Percentiles rank a stretch among this genome's conserved stretches.
phyloP scores from a whole-genome alignment of 306 rosid genomes.

The Boehmeria nivea region DNA sequence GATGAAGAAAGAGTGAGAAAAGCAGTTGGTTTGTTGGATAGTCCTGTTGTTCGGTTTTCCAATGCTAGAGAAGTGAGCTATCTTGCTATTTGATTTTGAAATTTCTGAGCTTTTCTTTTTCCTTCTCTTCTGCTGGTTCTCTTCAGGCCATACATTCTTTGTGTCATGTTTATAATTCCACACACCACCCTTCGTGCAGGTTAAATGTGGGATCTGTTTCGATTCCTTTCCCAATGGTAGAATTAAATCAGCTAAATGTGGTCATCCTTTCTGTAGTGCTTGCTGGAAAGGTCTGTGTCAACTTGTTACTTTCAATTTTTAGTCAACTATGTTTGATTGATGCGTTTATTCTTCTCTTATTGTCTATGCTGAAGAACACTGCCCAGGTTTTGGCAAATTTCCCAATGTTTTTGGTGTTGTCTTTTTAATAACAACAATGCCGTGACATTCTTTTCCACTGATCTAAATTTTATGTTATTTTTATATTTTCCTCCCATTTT shows the following conservation, averaged over 20 bases:
- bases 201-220: constrained; percentile 56
- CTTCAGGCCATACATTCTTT: not conserved
- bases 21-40: constrained; percentile 50
- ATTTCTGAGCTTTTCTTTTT: not conserved
- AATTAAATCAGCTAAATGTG: constrained; percentile 42
- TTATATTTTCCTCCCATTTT: too few relatives aligned
- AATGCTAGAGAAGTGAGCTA: constrained; percentile 38
- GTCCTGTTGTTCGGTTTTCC: constrained; percentile 31
- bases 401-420: not conserved
- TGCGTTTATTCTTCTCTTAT: too few relatives aligned
- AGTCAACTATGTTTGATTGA: not conserved
- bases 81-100: not conserved
- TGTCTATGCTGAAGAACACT: too few relatives aligned
- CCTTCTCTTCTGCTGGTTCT: not conserved
- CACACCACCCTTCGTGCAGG: constrained; percentile 11
- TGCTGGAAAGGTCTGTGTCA: constrained; percentile 53
- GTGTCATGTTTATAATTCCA: not conserved
- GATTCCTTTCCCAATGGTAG: constrained; percentile 31
- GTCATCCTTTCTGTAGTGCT: constrained; percentile 46
- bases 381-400: not conserved
- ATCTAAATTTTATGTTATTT: too few relatives aligned
- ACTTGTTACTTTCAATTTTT: not conserved
- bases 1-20: constrained; percentile 56
- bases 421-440: too few relatives aligned
- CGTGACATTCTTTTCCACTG: too few relatives aligned